A percentile compares a stretch with the other conserved stretches of the same genome.
Evolutionary conservation across 768 basidiomycete species (phyloP).

Genomic region (Mycena olivaceomarginata): DNA sequence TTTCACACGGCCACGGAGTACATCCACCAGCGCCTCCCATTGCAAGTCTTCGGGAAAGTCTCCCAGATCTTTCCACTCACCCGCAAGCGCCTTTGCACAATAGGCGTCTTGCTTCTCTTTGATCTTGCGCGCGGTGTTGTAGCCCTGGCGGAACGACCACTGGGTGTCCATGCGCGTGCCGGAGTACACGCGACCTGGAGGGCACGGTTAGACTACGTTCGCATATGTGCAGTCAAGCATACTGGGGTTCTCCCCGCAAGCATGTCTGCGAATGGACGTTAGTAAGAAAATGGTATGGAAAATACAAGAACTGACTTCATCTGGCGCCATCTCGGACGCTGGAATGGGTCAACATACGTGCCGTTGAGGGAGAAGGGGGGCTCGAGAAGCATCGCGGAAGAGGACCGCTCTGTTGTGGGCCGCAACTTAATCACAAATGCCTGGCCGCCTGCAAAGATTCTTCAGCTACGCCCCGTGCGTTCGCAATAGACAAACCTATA

Average conservation of each 20-base stretch:
- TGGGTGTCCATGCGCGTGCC: slow-evolving; percentile 77
- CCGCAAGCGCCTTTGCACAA: slow-evolving; percentile 70
- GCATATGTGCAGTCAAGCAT: neutral
- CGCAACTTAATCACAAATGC: slow-evolving; percentile 88
- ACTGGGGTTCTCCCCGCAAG: slow-evolving; percentile 64
- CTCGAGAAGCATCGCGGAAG: slow-evolving; percentile 84
- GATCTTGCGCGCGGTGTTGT: slow-evolving; percentile 80
- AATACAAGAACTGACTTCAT: slow-evolving; percentile 75
- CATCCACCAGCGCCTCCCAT: slow-evolving; percentile 84
- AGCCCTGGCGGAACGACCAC: slow-evolving; percentile 85
- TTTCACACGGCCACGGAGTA: slow-evolving; percentile 85
- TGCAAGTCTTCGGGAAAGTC: slow-evolving; percentile 82
- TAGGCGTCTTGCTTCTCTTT: slow-evolving; percentile 82
- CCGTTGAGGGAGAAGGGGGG: slow-evolving; percentile 76
- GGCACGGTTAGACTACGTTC: neutral
- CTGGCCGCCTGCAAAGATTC: slow-evolving; percentile 68
- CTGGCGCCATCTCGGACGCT: slow-evolving; percentile 76
- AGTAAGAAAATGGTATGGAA: slow-evolving; percentile 4
- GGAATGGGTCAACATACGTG: slow-evolving; percentile 52
- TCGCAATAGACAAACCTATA: neutral
- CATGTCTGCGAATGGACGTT: slow-evolving; percentile 66
- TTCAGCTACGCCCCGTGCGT: neutral
- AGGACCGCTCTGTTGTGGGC: slow-evolving; percentile 78
- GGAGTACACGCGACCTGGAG: slow-evolving; percentile 59
- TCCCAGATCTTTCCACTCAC: slow-evolving; percentile 64